phyloP scores from a whole-genome alignment of 2,329 filamentous ascomycete species.

The Rugonectria rugulosa region DNA sequence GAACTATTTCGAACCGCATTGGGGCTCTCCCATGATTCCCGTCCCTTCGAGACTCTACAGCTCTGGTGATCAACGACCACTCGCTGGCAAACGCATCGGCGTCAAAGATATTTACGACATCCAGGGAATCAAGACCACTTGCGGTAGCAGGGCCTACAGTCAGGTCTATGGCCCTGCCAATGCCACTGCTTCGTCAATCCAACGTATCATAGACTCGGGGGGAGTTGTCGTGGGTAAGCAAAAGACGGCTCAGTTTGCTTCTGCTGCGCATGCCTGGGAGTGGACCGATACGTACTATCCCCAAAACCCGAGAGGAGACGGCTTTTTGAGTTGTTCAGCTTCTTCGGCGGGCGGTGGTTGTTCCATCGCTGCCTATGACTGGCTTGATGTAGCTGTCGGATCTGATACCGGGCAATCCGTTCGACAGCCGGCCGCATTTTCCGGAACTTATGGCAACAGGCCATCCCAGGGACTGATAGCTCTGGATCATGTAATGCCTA shows the following conservation, averaged over 20 bases:
- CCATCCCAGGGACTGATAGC: not conserved
- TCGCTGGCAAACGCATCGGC: slow-evolving; percentile 3
- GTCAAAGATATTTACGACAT: slow-evolving; percentile 22
- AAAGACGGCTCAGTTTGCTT: slow-evolving; percentile 12
- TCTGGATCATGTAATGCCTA: not conserved
- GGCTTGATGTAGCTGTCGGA: not conserved
- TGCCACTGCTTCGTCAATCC: slow-evolving; percentile 9
- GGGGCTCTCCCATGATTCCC: not conserved
- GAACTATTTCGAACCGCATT: not conserved
- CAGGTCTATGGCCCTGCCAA: not conserved
- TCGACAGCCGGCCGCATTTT: not conserved
- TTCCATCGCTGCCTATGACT: not conserved
- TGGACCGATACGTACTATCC: not conserved
- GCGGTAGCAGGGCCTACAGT: slow-evolving; percentile 9
- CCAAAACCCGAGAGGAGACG: not conserved
- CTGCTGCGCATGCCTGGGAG: not conserved
- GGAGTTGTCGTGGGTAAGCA: slow-evolving; percentile 10
- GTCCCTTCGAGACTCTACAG: not conserved
- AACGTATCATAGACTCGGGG: slow-evolving; percentile 15
- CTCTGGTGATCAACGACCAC: not conserved
- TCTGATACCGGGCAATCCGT: not conserved
- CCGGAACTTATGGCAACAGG: not conserved
- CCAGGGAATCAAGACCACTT: slow-evolving; percentile 9
- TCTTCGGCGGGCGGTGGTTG: not conserved
- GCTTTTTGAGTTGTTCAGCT: not conserved